Conservation (phyloP, 768 basidiomycete species). For the Postia placenta region DNA sequence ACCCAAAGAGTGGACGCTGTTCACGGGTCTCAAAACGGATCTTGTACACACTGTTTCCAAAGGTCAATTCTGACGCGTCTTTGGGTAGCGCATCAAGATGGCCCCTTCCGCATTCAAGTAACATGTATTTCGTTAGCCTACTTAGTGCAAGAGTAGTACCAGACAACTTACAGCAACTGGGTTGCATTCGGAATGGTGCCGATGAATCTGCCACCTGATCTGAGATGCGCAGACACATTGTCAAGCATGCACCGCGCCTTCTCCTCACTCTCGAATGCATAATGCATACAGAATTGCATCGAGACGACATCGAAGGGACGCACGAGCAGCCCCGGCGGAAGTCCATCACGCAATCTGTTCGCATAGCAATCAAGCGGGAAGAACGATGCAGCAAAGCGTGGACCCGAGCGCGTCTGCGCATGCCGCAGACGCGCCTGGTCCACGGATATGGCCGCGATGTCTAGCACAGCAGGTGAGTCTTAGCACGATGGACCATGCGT, state of each 20-base stretch:
- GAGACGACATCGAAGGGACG: constrained; percentile 89
- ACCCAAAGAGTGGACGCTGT: constrained; percentile 67
- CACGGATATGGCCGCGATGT: constrained; percentile 85
- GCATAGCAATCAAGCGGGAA: constrained; percentile 86
- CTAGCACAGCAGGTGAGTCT: constrained; percentile 32
- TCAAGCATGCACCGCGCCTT: constrained; percentile 90
- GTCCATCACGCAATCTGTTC: constrained; percentile 60
- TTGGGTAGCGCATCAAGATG: constrained; percentile 66
- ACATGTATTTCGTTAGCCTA: neutral
- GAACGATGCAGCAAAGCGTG: constrained; percentile 74
- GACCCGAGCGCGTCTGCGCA: constrained; percentile 45
- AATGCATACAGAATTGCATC: constrained; percentile 99
- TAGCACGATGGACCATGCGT: constrained; percentile 2
- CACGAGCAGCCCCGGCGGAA: constrained; percentile 53
- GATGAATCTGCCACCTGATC: constrained; percentile 85
- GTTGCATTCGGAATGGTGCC: constrained; percentile 95
- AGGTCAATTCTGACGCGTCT: constrained; percentile 64
- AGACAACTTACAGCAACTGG: constrained; percentile 63
- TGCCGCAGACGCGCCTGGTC: constrained; percentile 76
- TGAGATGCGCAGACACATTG: constrained; percentile 78
- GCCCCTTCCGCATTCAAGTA: constrained; percentile 36
- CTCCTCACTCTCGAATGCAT: constrained; percentile 88
- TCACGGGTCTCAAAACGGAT: constrained; percentile 78
- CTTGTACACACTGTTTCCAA: constrained; percentile 88
- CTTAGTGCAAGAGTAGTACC: neutral